phyloP scores from a whole-genome alignment of 257 asterid species.

The Craterostigma plantagineum region DNA sequence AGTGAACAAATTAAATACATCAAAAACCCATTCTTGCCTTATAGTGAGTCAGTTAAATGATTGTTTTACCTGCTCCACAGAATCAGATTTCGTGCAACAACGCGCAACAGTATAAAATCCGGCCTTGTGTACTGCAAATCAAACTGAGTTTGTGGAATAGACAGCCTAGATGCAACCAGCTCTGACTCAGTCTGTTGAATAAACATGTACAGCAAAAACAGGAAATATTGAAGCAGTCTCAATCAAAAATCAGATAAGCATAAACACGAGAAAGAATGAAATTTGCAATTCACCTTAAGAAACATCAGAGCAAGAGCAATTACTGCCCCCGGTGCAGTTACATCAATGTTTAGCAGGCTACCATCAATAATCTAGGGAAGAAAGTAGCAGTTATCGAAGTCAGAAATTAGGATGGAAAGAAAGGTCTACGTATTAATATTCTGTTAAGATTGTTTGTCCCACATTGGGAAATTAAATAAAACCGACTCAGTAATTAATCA shows the following conservation, averaged over 20 bases:
- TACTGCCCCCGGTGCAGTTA: conserved; percentile 92
- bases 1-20: neutral
- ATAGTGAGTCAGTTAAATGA: neutral
- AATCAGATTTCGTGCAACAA: conserved; percentile 80
- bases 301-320: conserved; percentile 76
- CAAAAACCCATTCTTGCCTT: neutral
- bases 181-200: conserved; percentile 67
- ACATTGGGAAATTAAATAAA: no score
- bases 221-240: conserved; percentile 5
- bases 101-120: conserved; percentile 83
- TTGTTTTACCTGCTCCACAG: conserved; percentile 72
- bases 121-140: conserved; percentile 91
- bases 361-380: conserved; percentile 52
- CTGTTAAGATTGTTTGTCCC: no score
- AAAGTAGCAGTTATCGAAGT: neutral
- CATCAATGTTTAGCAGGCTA: conserved; percentile 57
- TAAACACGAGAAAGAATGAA: conserved; percentile 3
- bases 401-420: no score
- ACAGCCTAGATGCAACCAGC: conserved; percentile 60
- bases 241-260: conserved; percentile 1
- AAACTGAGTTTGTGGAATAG: conserved; percentile 73
- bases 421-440: no score
- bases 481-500: no score
- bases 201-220: conserved; percentile 9
- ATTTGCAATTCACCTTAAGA: conserved; percentile 51